phyloP scores from a whole-genome alignment of 1,139 yeast genomes.

The Nakaseomyces kungkrabaensis region DNA sequence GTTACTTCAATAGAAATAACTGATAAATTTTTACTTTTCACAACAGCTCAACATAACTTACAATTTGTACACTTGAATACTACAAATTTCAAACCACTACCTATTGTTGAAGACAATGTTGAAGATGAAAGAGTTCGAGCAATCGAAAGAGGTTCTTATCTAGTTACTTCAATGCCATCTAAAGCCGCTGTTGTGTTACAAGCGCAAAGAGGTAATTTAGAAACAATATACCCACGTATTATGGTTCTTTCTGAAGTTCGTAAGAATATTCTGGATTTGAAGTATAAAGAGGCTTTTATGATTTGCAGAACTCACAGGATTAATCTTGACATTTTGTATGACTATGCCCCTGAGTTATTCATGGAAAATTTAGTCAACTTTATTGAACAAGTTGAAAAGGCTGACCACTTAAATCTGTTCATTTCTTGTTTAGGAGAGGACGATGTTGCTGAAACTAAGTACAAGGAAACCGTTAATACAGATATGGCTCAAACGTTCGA shows the following conservation, averaged over 20 bases:
- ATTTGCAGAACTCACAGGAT: constrained; percentile 88
- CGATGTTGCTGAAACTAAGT: constrained; percentile 76
- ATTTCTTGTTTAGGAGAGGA: constrained; percentile 80
- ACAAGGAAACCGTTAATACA: constrained; percentile 53
- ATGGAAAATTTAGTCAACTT: constrained; percentile 55
- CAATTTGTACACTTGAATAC: constrained; percentile 66
- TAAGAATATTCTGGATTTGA: constrained; percentile 44
- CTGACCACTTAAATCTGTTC: constrained; percentile 77
- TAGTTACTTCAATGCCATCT: constrained; percentile 75
- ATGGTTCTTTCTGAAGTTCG: constrained; percentile 84
- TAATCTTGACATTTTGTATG: constrained; percentile 81
- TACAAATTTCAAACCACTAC: constrained; percentile 32
- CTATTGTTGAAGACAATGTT: constrained; percentile 30
- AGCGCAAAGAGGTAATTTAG: constrained; percentile 94
- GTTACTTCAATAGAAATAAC: constrained; percentile 77
- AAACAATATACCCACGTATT: constrained; percentile 86
- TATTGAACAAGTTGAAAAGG: constrained; percentile 56
- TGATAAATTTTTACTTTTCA: constrained; percentile 64
- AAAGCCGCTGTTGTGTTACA: constrained; percentile 76
- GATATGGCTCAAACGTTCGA: constrained; percentile 26
- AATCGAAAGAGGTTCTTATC: constrained; percentile 80
- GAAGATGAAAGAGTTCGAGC: constrained; percentile 77
- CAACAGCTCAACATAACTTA: constrained; percentile 79
- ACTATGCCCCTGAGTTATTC: constrained; percentile 68
- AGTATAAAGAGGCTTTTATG: constrained; percentile 63